Base-by-base conservation (phyloP, 768 basidiomycete genomes). In the Trametes cubensis region DNA sequence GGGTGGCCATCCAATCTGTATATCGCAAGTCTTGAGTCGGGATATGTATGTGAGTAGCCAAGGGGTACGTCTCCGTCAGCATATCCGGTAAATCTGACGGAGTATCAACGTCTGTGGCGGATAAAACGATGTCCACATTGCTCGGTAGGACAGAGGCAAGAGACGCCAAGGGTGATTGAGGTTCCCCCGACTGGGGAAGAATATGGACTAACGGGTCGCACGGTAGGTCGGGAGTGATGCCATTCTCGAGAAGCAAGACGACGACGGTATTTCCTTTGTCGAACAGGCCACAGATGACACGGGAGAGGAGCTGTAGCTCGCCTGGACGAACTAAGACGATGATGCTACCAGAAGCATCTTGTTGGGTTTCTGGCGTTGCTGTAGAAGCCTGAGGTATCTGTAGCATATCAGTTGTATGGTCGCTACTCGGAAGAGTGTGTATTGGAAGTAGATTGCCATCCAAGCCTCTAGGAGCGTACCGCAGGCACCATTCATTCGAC, bases 1-100 rank as follows among this genome's bases (percentile, higher is more conserved):
- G 75, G 0, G 84, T 76, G 3, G 80, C 78, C 75, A 90, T 84
- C 90, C 89, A 92, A 30, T 80, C 77, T 2, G 78, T 78, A 62
- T 82, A 78, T 17, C 67, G 70, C 28, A 90, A 69, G 63, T 88
- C 84, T n/a, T 62, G 65, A 8, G 75, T 75, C 34, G 81, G 81
- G 26, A 88, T 71, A 21, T 75, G 75, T 1, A 87, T 72, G 45
- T 54, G 17, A 4, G 30, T 25, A 11, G 53, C 47, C 18, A 53
- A 26, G 3, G 46, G 34, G 2, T 60, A 53, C 20, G 44, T 44
- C 17, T 48, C 25, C 17, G 63, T 20, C 18, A 63, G 61, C 44
- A 39, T 40, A 1, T 45, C 51, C 17, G 66, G 38, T 30, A 23
- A 17, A 21, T 39, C 8, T 21, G 54, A 42, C 5, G 42, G 10